Evolutionary conservation across 2,329 filamentous ascomycete genomes (phyloP), one percentile per base, ranked within the genome.

Genomic region (Calycina marina): DNA sequence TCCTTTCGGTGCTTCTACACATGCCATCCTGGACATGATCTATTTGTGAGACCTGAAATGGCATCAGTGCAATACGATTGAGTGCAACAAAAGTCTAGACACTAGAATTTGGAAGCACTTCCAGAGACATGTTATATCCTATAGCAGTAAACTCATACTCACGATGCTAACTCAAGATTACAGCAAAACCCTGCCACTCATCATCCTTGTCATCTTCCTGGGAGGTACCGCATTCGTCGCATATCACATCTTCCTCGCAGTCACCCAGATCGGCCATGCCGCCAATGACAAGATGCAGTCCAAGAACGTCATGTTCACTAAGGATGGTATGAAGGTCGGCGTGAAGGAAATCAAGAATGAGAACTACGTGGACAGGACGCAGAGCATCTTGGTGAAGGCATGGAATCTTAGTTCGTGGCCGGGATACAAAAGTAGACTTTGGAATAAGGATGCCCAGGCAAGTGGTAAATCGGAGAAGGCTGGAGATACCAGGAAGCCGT

Each of bases 281-380:
- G 77, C 78, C 28, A 69, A 67, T 30, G 64, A 77, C 55, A 72
- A 72, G 49, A 79, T 85, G 69, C 72, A 76, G 53, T 72, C 72
- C 58, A 80, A 78, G 60, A 78, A 85, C 52, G 69, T 86, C 35
- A 62, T 72, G 25, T 79, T 84, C 55, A 77, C 74, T 24, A 82
- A 80, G 52, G 79, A 84, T 35, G 80, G 80, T 34, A 58, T 81
- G 39, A 69, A 70, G 38, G 77, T 86, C 27, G 74, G 74, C 30
- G 67, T 86, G 39, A 78, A 76, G 56, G 65, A 82, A 39, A 56
- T 78, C 30, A 65, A 67, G 42, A 66, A 69, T 33, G 80, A 85
- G 57, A 69, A 67, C 29, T 82, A 83, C 51, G 70, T 81, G 47
- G 80, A 85, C 46, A 64, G 62, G 47, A 84, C 79, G 12, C 80